Conservation (phyloP, 805 yeast genomes). For the Nakazawaea sp. region DNA sequence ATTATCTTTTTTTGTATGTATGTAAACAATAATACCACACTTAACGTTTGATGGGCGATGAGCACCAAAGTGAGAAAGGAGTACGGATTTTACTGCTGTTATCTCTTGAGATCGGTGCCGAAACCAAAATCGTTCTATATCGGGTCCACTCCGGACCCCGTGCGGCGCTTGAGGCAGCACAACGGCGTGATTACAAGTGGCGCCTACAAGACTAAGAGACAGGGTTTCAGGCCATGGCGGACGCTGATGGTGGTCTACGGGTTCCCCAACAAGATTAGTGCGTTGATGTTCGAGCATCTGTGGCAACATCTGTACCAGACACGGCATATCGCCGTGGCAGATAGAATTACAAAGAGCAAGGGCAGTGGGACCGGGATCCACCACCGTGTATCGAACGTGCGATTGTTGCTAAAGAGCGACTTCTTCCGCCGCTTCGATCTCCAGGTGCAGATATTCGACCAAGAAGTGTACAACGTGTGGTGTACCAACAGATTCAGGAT, state of each 20-base stretch:
- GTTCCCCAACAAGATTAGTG: conserved; percentile 62
- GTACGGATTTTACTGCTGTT: conserved; percentile 56
- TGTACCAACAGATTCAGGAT: conserved; percentile 24
- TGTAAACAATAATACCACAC: background rate
- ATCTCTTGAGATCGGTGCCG: conserved; percentile 54
- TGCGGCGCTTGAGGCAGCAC: conserved; percentile 63
- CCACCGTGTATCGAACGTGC: conserved; percentile 40
- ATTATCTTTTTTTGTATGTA: background rate
- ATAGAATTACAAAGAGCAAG: conserved; percentile 31
- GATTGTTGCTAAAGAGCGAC: conserved; percentile 32
- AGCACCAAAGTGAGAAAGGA: background rate
- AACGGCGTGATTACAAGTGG: conserved; percentile 59
- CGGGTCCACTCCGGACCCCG: conserved; percentile 80
- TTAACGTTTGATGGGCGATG: too few relatives aligned
- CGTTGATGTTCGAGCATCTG: conserved; percentile 80
- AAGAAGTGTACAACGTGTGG: conserved; percentile 27
- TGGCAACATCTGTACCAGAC: conserved; percentile 72
- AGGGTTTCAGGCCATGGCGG: conserved; percentile 67
- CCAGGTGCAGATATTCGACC: conserved; percentile 37
- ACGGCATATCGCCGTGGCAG: conserved; percentile 40
- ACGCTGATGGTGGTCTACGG: conserved; percentile 60
- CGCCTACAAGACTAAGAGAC: conserved; percentile 56
- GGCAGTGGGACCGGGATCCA: conserved; percentile 34
- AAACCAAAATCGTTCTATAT: conserved; percentile 59
- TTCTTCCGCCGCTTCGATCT: conserved; percentile 41